Conservation (phyloP, 2,329 filamentous ascomycete species). For the Cladophialophora chaetospira region DNA sequence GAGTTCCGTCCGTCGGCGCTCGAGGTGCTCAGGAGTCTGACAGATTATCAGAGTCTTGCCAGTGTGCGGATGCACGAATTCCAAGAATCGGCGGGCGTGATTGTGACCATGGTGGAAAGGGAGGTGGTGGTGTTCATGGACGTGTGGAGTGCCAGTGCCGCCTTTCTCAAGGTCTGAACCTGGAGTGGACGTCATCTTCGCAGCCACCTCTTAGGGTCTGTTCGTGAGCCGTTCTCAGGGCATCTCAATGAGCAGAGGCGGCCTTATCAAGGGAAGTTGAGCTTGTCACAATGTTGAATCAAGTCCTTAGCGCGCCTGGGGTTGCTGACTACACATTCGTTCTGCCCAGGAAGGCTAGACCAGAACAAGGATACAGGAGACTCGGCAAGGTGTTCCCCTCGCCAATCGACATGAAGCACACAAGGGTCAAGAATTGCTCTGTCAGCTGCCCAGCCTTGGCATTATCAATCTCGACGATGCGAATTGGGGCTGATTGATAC, state of each 20-base stretch:
- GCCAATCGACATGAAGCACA: background rate
- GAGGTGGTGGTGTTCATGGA: conserved; percentile 28
- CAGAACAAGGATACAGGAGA: background rate
- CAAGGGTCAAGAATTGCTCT: background rate
- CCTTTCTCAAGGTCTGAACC: conserved; percentile 8
- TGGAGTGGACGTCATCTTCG: conserved; percentile 8
- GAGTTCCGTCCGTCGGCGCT: conserved; percentile 17
- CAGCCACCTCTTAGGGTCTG: background rate
- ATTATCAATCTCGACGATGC: background rate
- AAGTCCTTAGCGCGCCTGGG: background rate
- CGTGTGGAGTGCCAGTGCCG: background rate
- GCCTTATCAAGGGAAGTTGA: too few species aligned
- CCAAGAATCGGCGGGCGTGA: conserved; percentile 45
- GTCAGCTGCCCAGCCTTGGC: background rate
- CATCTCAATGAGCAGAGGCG: background rate
- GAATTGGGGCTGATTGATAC: too few species aligned
- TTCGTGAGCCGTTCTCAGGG: background rate
- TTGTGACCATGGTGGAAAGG: conserved; percentile 1
- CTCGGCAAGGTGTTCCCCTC: background rate
- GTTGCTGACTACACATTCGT: background rate
- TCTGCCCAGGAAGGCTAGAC: background rate
- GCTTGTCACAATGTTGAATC: too few species aligned
- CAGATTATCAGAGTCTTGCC: conserved; percentile 61
- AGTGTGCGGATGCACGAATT: conserved; percentile 56
- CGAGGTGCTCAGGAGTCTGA: conserved; percentile 49